These are phyloP conservation scores for Penicillium hordei DNA, from an alignment of 2,329 filamentous ascomycete genomes.

Conservation along the genomic window DNA sequence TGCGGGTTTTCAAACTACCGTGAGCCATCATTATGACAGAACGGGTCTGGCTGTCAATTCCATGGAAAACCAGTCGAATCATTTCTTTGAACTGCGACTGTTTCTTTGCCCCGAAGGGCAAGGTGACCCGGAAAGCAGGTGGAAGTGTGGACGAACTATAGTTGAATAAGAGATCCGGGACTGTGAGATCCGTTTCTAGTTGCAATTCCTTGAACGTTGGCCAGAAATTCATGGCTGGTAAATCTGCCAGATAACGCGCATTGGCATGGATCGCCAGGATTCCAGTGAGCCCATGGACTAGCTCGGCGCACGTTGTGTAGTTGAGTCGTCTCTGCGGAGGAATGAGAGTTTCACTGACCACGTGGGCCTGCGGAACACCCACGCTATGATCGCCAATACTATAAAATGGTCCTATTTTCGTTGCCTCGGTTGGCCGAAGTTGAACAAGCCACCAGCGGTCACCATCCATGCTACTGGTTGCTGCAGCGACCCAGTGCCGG, in stretches of 20 bases:
- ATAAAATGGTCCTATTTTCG: constrained; percentile 8
- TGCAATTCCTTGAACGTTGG: constrained; percentile 33
- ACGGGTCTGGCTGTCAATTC: constrained; percentile 36
- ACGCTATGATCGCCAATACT: constrained; percentile 15
- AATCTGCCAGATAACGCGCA: constrained; percentile 34
- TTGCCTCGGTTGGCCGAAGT: constrained; percentile 24
- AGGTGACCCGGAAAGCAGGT: constrained; percentile 29
- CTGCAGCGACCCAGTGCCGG: constrained; percentile 71
- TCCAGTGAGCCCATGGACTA: constrained; percentile 39
- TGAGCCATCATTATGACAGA: constrained; percentile 38
- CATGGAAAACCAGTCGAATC: constrained; percentile 40
- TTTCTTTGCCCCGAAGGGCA: constrained; percentile 28
- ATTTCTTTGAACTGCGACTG: constrained; percentile 36
- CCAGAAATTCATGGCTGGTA: constrained; percentile 30
- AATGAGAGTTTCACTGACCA: constrained; percentile 31
- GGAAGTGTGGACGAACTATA: constrained; percentile 36
- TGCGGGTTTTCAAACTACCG: constrained; percentile 32
- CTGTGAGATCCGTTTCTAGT: constrained; percentile 30
- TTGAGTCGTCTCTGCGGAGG: constrained; percentile 20
- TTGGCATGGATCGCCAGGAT: constrained; percentile 42
- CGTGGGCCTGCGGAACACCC: constrained; percentile 28
- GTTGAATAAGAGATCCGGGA: constrained; percentile 39
- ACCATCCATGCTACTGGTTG: constrained; percentile 68
- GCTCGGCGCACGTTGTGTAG: constrained; percentile 34
- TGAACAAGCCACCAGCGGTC: constrained; percentile 75